These are phyloP conservation scores for Penicillium sp. DNA, from an alignment of 2,329 filamentous ascomycete species.

Conservation along the genomic window DNA sequence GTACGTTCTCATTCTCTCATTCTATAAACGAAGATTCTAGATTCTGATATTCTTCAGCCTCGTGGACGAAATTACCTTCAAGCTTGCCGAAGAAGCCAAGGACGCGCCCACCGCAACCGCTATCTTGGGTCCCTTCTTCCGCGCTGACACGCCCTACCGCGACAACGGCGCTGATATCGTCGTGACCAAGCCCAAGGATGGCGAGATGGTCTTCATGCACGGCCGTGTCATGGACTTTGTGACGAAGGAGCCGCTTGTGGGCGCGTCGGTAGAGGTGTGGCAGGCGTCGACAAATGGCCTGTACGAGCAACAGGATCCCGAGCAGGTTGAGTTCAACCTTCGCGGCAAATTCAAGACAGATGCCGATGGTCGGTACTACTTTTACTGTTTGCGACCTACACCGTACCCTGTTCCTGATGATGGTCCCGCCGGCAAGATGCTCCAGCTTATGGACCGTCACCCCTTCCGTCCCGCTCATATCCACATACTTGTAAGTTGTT, in stretches of 20 bases:
- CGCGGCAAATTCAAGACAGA: conserved; percentile 70
- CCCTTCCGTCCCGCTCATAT: conserved; percentile 64
- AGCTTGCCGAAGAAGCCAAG: conserved; percentile 53
- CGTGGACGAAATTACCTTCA: conserved; percentile 79
- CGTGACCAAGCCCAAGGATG: conserved; percentile 49
- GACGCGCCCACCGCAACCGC: conserved; percentile 67
- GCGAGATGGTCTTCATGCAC: conserved; percentile 62
- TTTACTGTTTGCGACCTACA: conserved; percentile 62
- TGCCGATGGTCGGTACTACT: conserved; percentile 60
- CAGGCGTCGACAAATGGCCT: conserved; percentile 71
- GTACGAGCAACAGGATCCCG: conserved; percentile 71
- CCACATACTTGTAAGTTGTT: conserved; percentile 54
- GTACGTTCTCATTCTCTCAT: conserved; percentile 30
- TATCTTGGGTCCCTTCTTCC: conserved; percentile 84
- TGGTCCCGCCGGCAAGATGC: conserved; percentile 57
- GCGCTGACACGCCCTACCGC: conserved; percentile 66
- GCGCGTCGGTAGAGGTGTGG: conserved; percentile 73
- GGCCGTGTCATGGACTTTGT: conserved; percentile 58
- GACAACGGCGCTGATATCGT: conserved; percentile 68
- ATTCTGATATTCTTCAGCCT: conserved; percentile 40
- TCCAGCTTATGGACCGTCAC: conserved; percentile 60
- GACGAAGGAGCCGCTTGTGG: conserved; percentile 63
- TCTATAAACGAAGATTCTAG: background rate
- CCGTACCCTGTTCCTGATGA: conserved; percentile 57
- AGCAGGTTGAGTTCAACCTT: conserved; percentile 70